Conservation (phyloP, 352 stramenopile genomes). For the Phytophthora cajani region DNA sequence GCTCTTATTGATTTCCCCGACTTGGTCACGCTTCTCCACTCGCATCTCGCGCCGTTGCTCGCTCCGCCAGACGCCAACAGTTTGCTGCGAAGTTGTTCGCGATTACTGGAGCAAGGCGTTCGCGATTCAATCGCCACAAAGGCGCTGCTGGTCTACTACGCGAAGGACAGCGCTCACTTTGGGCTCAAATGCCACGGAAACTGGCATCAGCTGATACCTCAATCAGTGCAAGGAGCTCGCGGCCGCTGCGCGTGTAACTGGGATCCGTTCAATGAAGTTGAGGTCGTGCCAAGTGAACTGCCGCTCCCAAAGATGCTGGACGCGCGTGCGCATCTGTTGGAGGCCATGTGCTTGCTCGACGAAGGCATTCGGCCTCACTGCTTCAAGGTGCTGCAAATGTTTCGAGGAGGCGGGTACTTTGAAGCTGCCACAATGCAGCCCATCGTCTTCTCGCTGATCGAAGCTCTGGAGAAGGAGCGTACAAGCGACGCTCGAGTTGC, state of each 20-base stretch:
- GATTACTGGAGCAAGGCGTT: constrained; percentile 2
- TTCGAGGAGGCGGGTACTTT: not conserved
- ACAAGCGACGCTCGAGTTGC: not conserved
- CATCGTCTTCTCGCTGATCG: constrained; percentile 13
- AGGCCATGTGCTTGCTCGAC: constrained; percentile 14
- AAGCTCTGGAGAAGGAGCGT: constrained; percentile 7
- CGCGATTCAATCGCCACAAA: constrained; percentile 8
- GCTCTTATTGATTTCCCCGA: not conserved
- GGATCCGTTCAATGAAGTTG: not conserved
- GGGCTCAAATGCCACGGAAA: constrained; percentile 11
- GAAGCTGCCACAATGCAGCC: constrained; percentile 6
- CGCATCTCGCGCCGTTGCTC: constrained; percentile 5
- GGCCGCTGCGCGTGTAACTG: constrained; percentile 4
- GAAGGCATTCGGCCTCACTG: constrained; percentile 9
- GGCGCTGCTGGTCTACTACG: constrained; percentile 3
- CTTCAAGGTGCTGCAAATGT: constrained; percentile 8
- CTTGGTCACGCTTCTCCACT: constrained; percentile 11
- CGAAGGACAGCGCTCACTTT: constrained; percentile 7
- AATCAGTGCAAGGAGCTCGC: not conserved
- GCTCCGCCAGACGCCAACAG: not conserved
- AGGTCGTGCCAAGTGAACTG: constrained; percentile 3
- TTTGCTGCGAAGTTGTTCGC: not conserved
- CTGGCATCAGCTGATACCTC: constrained; percentile 14
- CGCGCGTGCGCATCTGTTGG: constrained; percentile 7
- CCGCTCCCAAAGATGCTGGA: constrained; percentile 7